phyloP scores from a whole-genome alignment of 2,329 filamentous ascomycete species.

The Colletotrichum paranaense region DNA sequence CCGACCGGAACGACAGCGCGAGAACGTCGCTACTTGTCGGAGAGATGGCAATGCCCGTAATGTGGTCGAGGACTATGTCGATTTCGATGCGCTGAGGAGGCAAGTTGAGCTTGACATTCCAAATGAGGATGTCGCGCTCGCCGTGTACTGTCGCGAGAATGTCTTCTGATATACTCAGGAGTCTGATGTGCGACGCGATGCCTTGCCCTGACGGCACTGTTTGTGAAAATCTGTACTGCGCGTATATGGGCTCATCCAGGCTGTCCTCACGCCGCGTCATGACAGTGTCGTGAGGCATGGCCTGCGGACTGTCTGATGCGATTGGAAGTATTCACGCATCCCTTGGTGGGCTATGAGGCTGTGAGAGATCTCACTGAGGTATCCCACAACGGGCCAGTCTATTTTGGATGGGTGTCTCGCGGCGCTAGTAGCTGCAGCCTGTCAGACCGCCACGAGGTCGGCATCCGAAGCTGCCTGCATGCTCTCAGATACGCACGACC shows the following conservation, averaged over 20 bases:
- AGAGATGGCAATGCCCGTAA: slow-evolving; percentile 25
- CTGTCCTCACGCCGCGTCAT: not conserved
- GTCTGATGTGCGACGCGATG: slow-evolving; percentile 13
- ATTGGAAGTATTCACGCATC: not conserved
- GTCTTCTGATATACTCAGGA: slow-evolving; percentile 1
- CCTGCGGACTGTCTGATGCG: not conserved
- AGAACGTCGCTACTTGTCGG: not conserved
- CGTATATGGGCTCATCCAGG: slow-evolving; percentile 1
- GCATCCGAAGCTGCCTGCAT: not conserved
- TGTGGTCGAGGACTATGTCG: slow-evolving; percentile 15
- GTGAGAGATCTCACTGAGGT: not conserved
- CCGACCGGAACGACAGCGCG: not conserved
- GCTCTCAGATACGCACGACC: slow-evolving; percentile 5
- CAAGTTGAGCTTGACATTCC: slow-evolving; percentile 1
- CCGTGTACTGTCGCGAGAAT: slow-evolving; percentile 21
- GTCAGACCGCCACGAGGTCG: not conserved
- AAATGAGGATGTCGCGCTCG: slow-evolving; percentile 16
- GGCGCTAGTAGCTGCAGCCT: not conserved
- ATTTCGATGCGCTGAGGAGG: slow-evolving; percentile 9
- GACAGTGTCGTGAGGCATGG: not conserved
- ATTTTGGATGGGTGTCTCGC: not conserved
- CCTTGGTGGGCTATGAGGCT: not conserved
- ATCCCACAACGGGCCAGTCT: not conserved
- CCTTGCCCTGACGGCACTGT: slow-evolving; percentile 12
- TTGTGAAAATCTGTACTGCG: slow-evolving; percentile 23